Percentiles rank a stretch among this genome's conserved stretches.
Conservation (phyloP, 495 filamentous ascomycete species). For the Apodospora peruviana region DNA sequence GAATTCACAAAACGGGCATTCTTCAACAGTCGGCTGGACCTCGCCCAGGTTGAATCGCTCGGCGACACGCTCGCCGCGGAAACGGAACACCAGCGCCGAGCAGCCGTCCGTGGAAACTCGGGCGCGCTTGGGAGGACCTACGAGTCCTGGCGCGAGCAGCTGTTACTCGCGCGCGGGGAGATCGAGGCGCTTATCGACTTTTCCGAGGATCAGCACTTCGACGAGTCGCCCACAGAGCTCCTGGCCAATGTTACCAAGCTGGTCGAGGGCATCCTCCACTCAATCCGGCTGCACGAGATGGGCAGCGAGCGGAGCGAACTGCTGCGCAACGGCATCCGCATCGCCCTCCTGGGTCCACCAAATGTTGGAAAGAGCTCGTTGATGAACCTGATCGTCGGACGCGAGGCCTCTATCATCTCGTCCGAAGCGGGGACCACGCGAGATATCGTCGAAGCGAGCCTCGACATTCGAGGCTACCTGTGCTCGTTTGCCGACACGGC, state of each 20-base stretch:
- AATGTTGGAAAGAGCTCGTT: conserved; percentile 95
- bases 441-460: conserved; percentile 86
- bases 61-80: conserved; percentile 79
- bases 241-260: conserved; percentile 60
- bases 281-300: conserved; percentile 60
- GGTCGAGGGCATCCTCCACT: conserved; percentile 51
- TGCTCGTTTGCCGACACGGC: conserved; percentile 91
- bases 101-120: conserved; percentile 73
- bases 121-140: conserved; percentile 70
- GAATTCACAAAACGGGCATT: conserved; percentile 96
- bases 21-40: conserved; percentile 73
- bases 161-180: conserved; percentile 81
- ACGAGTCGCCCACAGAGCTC: conserved; percentile 73
- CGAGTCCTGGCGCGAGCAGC: conserved; percentile 71
- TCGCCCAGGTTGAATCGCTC: conserved; percentile 92
- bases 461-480: conserved; percentile 85
- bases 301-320: conserved; percentile 83
- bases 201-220: conserved; percentile 94
- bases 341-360: conserved; percentile 83
- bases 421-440: conserved; percentile 86
- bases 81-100: conserved; percentile 87
- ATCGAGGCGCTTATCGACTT: conserved; percentile 96
- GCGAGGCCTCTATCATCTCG: conserved; percentile 93
- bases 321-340: conserved; percentile 75
- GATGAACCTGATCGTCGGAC: conserved; percentile 83